Evolutionary conservation across 2,329 filamentous ascomycete genomes (phyloP).

Genomic region (Ramularia endophylla): DNA sequence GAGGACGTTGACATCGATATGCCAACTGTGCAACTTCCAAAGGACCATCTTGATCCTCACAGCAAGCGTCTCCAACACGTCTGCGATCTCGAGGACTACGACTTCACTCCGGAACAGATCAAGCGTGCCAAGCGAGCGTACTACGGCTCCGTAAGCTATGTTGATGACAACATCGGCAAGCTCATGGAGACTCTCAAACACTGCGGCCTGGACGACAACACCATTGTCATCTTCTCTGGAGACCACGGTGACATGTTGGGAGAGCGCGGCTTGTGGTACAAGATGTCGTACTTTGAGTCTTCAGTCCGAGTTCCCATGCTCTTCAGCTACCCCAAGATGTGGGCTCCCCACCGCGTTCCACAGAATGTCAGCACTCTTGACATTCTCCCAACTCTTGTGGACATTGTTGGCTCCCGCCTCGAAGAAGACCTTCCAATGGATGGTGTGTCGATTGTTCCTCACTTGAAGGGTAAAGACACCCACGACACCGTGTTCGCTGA

Average conservation of each 20-base stretch:
- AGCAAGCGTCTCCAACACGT: constrained; percentile 82
- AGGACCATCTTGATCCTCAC: constrained; percentile 79
- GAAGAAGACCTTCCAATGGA: constrained; percentile 74
- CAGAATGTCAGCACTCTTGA: constrained; percentile 90
- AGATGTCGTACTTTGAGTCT: constrained; percentile 95
- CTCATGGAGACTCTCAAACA: constrained; percentile 71
- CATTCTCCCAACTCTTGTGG: constrained; percentile 80
- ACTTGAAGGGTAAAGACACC: constrained; percentile 60
- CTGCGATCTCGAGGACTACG: constrained; percentile 77
- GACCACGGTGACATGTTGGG: constrained; percentile 97
- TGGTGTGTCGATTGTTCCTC: constrained; percentile 73
- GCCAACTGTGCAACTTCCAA: constrained; percentile 69
- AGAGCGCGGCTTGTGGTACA: constrained; percentile 89
- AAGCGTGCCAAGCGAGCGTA: constrained; percentile 81
- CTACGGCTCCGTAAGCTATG: constrained; percentile 88
- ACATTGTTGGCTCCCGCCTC: constrained; percentile 67
- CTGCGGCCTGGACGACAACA: constrained; percentile 75
- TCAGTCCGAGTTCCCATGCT: constrained; percentile 85
- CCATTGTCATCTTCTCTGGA: constrained; percentile 85
- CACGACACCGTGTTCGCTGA: constrained; percentile 89
- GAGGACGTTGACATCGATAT: constrained; percentile 81
- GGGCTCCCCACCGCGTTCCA: constrained; percentile 67
- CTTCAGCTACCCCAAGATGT: constrained; percentile 71
- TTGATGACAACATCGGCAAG: constrained; percentile 86
- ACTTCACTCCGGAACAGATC: constrained; percentile 80